Percentiles rank a stretch among this genome's conserved stretches.
These are phyloP conservation scores for Bondarzewia mesenterica DNA, from an alignment of 1,284 basidiomycete genomes.

Conservation along the genomic window DNA sequence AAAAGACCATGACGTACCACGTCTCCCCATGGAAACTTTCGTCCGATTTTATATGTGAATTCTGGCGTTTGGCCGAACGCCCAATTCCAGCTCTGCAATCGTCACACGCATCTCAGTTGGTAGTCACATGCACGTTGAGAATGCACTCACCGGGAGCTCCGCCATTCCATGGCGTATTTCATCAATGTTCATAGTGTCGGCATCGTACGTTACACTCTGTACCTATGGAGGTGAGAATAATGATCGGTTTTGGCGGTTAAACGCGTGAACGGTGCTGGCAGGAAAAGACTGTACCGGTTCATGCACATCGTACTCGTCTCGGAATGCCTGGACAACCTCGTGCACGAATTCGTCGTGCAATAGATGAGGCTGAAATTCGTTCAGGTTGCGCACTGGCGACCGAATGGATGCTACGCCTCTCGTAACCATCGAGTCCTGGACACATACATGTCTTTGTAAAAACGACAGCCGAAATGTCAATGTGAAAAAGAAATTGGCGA, in stretches of 20 bases:
- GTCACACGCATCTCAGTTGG: too few species aligned
- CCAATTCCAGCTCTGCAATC: constrained; percentile 83
- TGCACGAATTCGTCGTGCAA: constrained; percentile 68
- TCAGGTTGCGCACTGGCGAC: constrained; percentile 85
- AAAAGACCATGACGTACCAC: constrained; percentile 38
- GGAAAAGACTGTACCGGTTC: constrained; percentile 28
- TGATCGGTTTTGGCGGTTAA: background rate
- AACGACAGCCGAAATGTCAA: constrained; percentile 2
- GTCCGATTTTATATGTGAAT: constrained; percentile 59
- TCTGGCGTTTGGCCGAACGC: constrained; percentile 91
- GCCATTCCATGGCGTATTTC: constrained; percentile 61
- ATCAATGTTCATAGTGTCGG: constrained; percentile 34
- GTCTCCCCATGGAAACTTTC: constrained; percentile 50
- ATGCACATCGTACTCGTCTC: constrained; percentile 48
- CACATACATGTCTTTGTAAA: background rate
- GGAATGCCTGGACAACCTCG: constrained; percentile 71
- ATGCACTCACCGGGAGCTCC: constrained; percentile 60
- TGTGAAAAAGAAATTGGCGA: constrained; percentile 13
- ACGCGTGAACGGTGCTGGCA: too few species aligned
- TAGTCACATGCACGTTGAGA: background rate
- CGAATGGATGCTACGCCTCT: constrained; percentile 88
- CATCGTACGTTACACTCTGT: constrained; percentile 34
- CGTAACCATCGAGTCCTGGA: constrained; percentile 68
- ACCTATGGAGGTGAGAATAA: constrained; percentile 15
- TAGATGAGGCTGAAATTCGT: constrained; percentile 41